These are phyloP conservation scores for Diplodia sapinea DNA, from an alignment of 2,329 filamentous ascomycete species.

Conservation along the genomic window DNA sequence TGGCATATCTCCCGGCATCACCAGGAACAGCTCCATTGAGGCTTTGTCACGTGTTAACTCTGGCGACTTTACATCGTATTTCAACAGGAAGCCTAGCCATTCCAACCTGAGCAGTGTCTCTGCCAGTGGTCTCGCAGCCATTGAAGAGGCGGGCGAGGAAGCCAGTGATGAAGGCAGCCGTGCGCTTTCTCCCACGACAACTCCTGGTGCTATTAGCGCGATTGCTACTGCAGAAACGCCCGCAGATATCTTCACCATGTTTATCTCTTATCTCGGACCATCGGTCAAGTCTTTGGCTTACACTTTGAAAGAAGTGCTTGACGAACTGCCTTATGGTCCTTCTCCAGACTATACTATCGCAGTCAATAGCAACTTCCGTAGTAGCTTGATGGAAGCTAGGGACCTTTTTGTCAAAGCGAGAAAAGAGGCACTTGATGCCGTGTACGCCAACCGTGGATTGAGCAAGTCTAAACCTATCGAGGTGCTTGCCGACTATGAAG, in stretches of 20 bases:
- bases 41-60: conserved; percentile 17
- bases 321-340: conserved; percentile 80
- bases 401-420: conserved; percentile 78
- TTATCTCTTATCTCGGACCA: conserved; percentile 86
- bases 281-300: conserved; percentile 96
- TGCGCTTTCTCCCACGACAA: not conserved
- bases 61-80: conserved; percentile 10
- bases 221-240: conserved; percentile 57
- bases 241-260: conserved; percentile 87
- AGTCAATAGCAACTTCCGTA: conserved; percentile 79
- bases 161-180: conserved; percentile 8
- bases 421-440: conserved; percentile 73
- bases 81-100: conserved; percentile 11
- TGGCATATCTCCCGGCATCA: not conserved
- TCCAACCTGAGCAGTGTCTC: conserved; percentile 38
- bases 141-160: conserved; percentile 43
- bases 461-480: conserved; percentile 71
- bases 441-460: conserved; percentile 82
- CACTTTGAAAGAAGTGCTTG: conserved; percentile 85
- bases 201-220: conserved; percentile 30
- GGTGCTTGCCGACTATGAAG: conserved; percentile 90
- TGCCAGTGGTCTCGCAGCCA: conserved; percentile 44
- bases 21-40: conserved; percentile 4
- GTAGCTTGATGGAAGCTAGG: conserved; percentile 81
- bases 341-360: conserved; percentile 71